A percentile compares a stretch with the other conserved stretches of the same genome.
These are phyloP conservation scores for Datura wrightii DNA, from an alignment of 257 asterid species.

Conservation along the genomic window DNA sequence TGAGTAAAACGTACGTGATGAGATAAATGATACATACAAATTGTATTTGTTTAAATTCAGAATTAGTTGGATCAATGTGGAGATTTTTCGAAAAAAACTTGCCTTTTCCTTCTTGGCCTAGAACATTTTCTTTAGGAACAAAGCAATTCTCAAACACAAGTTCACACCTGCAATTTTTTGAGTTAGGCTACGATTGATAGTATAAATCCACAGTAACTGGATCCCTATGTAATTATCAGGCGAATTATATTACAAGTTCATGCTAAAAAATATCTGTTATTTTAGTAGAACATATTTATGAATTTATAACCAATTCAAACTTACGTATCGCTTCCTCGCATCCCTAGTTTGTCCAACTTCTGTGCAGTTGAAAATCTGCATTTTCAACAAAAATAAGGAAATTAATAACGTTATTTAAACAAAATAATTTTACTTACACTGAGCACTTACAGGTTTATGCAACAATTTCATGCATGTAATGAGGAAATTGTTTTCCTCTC, in stretches of 20 bases:
- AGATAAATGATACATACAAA: background rate
- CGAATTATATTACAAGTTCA: background rate
- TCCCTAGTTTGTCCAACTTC: slow-evolving; percentile 95
- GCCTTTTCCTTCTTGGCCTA: slow-evolving; percentile 99
- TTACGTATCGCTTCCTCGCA: slow-evolving; percentile 99
- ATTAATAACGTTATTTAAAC: background rate
- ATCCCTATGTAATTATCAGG: background rate
- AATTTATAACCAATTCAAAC: slow-evolving; percentile 34
- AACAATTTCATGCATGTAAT: too few relatives aligned
- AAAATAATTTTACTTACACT: background rate
- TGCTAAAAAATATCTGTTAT: too few relatives aligned
- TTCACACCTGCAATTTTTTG: slow-evolving; percentile 74
- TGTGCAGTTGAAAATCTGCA: slow-evolving; percentile 98
- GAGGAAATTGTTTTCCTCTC: background rate
- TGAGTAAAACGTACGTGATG: background rate
- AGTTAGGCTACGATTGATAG: background rate
- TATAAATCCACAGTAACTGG: background rate
- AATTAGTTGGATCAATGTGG: background rate
- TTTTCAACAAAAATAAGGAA: background rate
- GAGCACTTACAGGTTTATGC: too few relatives aligned
- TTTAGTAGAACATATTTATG: background rate
- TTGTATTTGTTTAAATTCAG: background rate
- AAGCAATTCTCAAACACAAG: slow-evolving; percentile 98
- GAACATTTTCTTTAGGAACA: slow-evolving; percentile 84
- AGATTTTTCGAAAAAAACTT: background rate